These are phyloP conservation scores for Leccinellum luteum DNA, from an alignment of 768 basidiomycete genomes.

Conservation along the genomic window DNA sequence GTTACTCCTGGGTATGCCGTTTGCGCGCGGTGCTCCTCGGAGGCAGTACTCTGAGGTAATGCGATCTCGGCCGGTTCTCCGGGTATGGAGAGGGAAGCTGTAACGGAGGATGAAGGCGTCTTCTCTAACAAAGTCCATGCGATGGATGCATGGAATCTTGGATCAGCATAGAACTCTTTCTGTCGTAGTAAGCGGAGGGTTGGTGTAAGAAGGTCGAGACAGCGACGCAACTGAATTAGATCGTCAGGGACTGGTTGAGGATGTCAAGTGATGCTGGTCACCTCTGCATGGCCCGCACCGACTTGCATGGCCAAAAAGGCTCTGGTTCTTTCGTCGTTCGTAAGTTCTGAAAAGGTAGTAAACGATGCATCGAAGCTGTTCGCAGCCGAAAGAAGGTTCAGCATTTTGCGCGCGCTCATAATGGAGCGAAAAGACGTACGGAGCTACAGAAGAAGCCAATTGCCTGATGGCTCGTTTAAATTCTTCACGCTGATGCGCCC, in stretches of 20 bases:
- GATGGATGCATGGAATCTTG: conserved; percentile 87
- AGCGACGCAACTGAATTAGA: conserved; percentile 49
- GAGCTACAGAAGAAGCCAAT: conserved; percentile 42
- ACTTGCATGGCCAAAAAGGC: conserved; percentile 80
- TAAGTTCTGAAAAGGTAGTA: conserved; percentile 63
- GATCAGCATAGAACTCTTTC: conserved; percentile 73
- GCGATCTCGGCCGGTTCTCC: conserved; percentile 4
- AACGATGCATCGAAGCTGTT: conserved; percentile 73
- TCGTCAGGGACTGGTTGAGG: conserved; percentile 11
- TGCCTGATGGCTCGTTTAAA: conserved; percentile 60
- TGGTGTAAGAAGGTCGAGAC: conserved; percentile 58
- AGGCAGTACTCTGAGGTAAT: background rate
- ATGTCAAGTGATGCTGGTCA: conserved; percentile 26
- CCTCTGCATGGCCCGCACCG: conserved; percentile 81
- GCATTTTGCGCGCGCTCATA: conserved; percentile 2
- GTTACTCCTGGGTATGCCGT: conserved; percentile 1
- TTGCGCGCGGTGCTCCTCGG: conserved; percentile 6
- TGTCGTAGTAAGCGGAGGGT: conserved; percentile 61
- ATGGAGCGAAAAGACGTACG: conserved; percentile 38
- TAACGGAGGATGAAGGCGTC: conserved; percentile 1
- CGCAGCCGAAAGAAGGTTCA: conserved; percentile 8
- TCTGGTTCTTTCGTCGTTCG: conserved; percentile 79
- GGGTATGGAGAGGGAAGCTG: conserved; percentile 1
- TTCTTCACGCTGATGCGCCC: conserved; percentile 75
- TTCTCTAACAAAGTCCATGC: conserved; percentile 76